Evolutionary conservation across 1,284 basidiomycete genomes (phyloP).

Genomic region (Cerrena zonata): DNA sequence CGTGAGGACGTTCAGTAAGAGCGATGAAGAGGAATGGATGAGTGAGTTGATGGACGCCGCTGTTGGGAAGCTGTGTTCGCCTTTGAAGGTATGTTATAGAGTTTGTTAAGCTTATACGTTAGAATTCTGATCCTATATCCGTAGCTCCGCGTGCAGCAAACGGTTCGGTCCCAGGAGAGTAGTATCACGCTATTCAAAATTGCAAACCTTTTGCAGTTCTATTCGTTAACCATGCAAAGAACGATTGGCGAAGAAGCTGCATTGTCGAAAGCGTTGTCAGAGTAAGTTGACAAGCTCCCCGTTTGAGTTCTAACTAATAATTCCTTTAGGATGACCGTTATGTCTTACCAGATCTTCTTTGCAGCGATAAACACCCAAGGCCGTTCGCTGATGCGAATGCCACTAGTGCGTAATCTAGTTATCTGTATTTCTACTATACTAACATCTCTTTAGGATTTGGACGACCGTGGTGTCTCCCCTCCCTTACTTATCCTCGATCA

Average conservation of each 20-base stretch:
- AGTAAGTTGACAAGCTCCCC: constrained; percentile 49
- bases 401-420: constrained; percentile 49
- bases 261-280: constrained; percentile 71
- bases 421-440: not conserved
- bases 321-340: constrained; percentile 63
- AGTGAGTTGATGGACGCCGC: constrained; percentile 77
- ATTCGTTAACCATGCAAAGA: constrained; percentile 84
- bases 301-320: not conserved
- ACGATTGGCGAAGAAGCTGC: constrained; percentile 82
- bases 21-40: constrained; percentile 78
- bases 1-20: constrained; percentile 48
- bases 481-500: constrained; percentile 78
- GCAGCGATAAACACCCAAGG: constrained; percentile 81
- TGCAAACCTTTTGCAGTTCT: constrained; percentile 91
- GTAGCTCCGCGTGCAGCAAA: constrained; percentile 84
- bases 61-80: constrained; percentile 80
- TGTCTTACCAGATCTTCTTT: constrained; percentile 79
- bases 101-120: too few relatives aligned
- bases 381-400: constrained; percentile 63
- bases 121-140: not conserved
- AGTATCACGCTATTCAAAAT: constrained; percentile 88
- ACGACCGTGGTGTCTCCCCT: constrained; percentile 72
- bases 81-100: constrained; percentile 68
- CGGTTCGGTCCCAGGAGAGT: constrained; percentile 87
- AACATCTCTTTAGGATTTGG: constrained; percentile 49